A percentile compares a stretch with the other conserved stretches of the same genome.
Conservation (phyloP, 805 yeast species). For the Candida rishiriensis region DNA sequence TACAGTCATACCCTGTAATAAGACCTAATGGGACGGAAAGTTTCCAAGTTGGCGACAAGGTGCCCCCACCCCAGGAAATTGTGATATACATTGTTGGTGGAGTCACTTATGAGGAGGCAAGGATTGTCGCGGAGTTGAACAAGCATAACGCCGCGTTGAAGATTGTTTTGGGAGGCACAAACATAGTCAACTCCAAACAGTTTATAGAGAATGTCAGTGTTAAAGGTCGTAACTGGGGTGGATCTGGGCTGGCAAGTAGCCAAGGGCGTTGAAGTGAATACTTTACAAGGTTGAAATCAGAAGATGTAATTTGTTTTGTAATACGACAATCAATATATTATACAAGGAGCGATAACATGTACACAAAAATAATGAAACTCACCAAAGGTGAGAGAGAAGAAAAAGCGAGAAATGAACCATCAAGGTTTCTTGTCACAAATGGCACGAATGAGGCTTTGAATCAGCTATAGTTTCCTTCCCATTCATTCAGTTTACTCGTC, state of each 20-base stretch:
- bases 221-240: conserved; percentile 19
- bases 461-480: conserved; percentile 74
- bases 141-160: conserved; percentile 52
- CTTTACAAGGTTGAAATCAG: too few species aligned
- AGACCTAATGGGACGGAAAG: conserved; percentile 16
- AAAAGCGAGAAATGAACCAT: not conserved
- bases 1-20: conserved; percentile 13
- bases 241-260: not conserved
- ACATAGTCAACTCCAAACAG: conserved; percentile 43
- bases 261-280: too few species aligned
- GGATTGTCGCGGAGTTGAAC: conserved; percentile 72
- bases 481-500: conserved; percentile 61
- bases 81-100: conserved; percentile 81
- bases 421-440: too few species aligned
- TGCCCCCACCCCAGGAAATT: conserved; percentile 53
- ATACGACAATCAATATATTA: too few species aligned
- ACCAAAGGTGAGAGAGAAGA: not conserved
- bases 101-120: conserved; percentile 86
- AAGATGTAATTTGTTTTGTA: too few species aligned
- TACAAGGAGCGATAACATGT: too few species aligned
- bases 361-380: too few species aligned
- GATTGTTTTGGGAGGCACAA: conserved; percentile 77
- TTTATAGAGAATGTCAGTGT: conserved; percentile 30
- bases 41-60: conserved; percentile 15
- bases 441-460: conserved; percentile 11